These are phyloP conservation scores for Herpetomonas muscarum DNA, from an alignment of 208 protist genomes.

Conservation along the genomic window DNA sequence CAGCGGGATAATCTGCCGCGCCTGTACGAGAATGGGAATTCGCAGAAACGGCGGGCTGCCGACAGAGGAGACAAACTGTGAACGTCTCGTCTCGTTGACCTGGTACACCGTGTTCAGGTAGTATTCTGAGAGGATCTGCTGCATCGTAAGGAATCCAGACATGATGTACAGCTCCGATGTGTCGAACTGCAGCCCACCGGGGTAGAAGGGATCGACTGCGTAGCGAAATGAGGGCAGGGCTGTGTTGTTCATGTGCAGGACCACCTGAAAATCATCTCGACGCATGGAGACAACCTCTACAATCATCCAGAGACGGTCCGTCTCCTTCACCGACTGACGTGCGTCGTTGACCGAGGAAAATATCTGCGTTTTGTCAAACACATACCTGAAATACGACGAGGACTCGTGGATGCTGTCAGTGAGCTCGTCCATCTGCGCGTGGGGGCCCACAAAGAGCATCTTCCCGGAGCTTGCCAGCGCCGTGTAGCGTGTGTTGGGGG, in stretches of 20 bases:
- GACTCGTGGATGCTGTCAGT: constrained; percentile 13
- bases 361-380: constrained; percentile 9
- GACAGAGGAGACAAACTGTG: constrained; percentile 3
- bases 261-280: constrained; percentile 9
- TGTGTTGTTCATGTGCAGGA: constrained; percentile 23
- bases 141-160: constrained; percentile 30
- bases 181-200: constrained; percentile 7
- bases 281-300: constrained; percentile 13
- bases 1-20: constrained; percentile 20
- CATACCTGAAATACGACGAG: constrained; percentile 18
- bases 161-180: constrained; percentile 16
- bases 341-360: constrained; percentile 5
- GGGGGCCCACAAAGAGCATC: constrained; percentile 18
- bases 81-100: constrained; percentile 4
- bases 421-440: constrained; percentile 4
- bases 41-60: constrained; percentile 10
- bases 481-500: constrained; percentile 1
- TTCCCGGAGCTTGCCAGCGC: constrained; percentile 10
- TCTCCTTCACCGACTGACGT: background rate
- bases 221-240: constrained; percentile 12
- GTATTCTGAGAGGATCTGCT: constrained; percentile 24
- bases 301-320: constrained; percentile 14
- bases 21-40: constrained; percentile 17
- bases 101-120: constrained; percentile 14
- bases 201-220: constrained; percentile 5